These are phyloP conservation scores for Penicillium silybi DNA, from an alignment of 495 filamentous ascomycete species.

Conservation along the genomic window DNA sequence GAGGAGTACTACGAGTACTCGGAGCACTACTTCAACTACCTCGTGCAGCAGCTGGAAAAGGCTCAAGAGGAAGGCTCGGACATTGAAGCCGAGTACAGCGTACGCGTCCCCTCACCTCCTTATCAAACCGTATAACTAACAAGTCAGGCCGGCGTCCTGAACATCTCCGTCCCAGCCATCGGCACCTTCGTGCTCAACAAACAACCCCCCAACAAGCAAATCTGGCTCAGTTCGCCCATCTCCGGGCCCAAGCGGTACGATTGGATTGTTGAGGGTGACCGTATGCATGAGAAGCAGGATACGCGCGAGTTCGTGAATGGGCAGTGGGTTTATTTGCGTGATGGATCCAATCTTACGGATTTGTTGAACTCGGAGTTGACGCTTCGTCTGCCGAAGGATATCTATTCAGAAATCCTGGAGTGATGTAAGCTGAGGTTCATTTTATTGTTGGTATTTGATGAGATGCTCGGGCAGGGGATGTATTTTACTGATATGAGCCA, in stretches of 20 bases:
- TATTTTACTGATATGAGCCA: too few relatives aligned
- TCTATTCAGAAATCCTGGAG: slow-evolving; percentile 31
- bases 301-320: slow-evolving; percentile 46
- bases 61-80: slow-evolving; percentile 44
- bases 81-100: slow-evolving; percentile 56
- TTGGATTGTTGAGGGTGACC: slow-evolving; percentile 68
- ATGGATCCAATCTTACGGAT: slow-evolving; percentile 68
- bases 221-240: slow-evolving; percentile 90
- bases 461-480: neutral
- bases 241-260: slow-evolving; percentile 93
- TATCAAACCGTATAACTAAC: neutral
- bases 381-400: slow-evolving; percentile 37
- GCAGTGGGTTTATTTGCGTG: slow-evolving; percentile 83
- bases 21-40: slow-evolving; percentile 47
- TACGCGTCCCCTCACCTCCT: slow-evolving; percentile 10
- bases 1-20: slow-evolving; percentile 47
- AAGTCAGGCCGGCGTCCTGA: slow-evolving; percentile 83
- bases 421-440: neutral
- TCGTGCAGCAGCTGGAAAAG: slow-evolving; percentile 44
- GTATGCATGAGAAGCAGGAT: slow-evolving; percentile 71
- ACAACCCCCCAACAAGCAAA: slow-evolving; percentile 94
- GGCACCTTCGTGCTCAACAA: slow-evolving; percentile 95
- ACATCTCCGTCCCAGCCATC: slow-evolving; percentile 56
- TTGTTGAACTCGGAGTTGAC: slow-evolving; percentile 66
- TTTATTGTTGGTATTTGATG: neutral